Evolutionary conservation across 768 basidiomycete genomes (phyloP), one percentile per base, ranked within the genome.

Genomic region (Pleurotus djamor): DNA sequence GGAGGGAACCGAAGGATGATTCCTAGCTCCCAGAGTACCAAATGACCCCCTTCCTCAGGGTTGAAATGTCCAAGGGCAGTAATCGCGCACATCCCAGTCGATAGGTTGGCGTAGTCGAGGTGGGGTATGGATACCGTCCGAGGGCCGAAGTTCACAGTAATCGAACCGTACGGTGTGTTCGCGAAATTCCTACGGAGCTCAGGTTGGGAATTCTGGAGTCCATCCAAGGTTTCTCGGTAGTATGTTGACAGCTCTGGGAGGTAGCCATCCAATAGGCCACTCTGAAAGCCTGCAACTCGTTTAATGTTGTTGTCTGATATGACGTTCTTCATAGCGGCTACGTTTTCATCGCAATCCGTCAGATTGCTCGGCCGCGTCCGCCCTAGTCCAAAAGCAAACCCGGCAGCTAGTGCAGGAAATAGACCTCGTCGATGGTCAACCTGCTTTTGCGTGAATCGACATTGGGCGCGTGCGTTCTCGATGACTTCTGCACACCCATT

Each of bases 1-100:
- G 61, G 62, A 0, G 64, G 68, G 48, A 70, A 66, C 37, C 64
- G 52, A 28, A 69, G 54, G 13, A 64, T 32, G 14, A 67, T 44
- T 5, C 50, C 38, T 0, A 65, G 52, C 14, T 69, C 69, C 51
- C 61, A 63, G 12, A 71, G 43, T 0, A 67, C 50, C 10, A 69
- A 49, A 36, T 71, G 69, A 17, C 68, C 68, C 12, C 65, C 62
- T 1, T n/a, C 4, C 5, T 44, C 33, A 3, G 47, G 58, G 47
- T 63, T 48, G 28, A 59, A 64, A 9, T 28, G 6, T 10, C 63
- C 63, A 28, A 60, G 21, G 34, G 63, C 44, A n/a, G 63, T 64
- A 32, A 64, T 51, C 7, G 59, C 63, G 17, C 63, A 64, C 36
- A 43, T 43, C 16, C 63, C 58, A 12, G 14, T 49, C 33, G 63